phyloP scores from a whole-genome alignment of 805 yeast genomes.

The Candida maltosa region DNA sequence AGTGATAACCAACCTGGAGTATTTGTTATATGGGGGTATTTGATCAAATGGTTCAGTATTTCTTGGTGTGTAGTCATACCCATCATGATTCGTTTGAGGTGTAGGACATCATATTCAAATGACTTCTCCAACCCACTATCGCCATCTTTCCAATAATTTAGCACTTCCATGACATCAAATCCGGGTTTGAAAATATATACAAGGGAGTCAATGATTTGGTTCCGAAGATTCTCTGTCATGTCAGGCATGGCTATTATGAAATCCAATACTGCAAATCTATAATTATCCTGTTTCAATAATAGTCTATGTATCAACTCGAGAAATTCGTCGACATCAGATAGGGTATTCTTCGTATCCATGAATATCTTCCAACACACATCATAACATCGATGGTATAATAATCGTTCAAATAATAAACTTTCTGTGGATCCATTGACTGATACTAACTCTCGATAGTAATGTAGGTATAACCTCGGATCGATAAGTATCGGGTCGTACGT shows the following conservation, averaged over 20 bases:
- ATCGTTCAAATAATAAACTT: slow-evolving; percentile 21
- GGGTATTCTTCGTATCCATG: slow-evolving; percentile 21
- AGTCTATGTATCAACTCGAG: slow-evolving; percentile 22
- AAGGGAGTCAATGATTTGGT: slow-evolving; percentile 17
- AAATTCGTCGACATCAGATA: slow-evolving; percentile 36
- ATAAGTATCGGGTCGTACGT: slow-evolving; percentile 29
- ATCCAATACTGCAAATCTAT: slow-evolving; percentile 23
- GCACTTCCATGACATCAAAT: too few species aligned
- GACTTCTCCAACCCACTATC: too few species aligned
- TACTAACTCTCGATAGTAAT: slow-evolving; percentile 11
- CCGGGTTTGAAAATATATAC: background rate
- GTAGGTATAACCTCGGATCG: slow-evolving; percentile 23
- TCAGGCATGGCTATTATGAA: slow-evolving; percentile 20
- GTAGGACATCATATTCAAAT: too few species aligned
- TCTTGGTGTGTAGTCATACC: too few species aligned
- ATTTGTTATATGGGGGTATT: too few species aligned
- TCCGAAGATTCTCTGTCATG: slow-evolving; percentile 11
- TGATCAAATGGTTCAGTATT: too few species aligned
- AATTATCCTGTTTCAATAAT: slow-evolving; percentile 15
- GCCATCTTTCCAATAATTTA: too few species aligned
- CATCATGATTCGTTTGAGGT: too few species aligned
- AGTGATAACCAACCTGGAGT: slow-evolving; percentile 8
- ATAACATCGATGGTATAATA: slow-evolving; percentile 31
- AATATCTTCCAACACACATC: slow-evolving; percentile 27
- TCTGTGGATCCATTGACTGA: slow-evolving; percentile 15